These are phyloP conservation scores for Mortierella sp. DNA, from an alignment of 371 early-diverging fungal genomes.

Conservation along the genomic window DNA sequence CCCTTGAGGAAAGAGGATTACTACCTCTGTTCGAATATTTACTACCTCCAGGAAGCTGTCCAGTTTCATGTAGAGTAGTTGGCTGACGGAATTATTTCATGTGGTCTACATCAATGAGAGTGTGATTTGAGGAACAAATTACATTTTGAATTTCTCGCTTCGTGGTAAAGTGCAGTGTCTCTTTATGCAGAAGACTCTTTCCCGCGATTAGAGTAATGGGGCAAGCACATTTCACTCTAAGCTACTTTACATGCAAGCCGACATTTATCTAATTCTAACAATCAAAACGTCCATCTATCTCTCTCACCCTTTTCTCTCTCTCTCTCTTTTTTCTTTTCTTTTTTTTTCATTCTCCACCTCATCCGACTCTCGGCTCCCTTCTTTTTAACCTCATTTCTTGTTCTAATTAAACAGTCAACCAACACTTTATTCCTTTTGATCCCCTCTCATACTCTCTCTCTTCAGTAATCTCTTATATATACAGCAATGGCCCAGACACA, in stretches of 20 bases:
- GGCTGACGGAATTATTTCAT: no score
- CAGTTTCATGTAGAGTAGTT: not conserved
- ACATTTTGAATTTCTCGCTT: constrained; percentile 5
- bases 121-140: no score
- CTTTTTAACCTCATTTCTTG: not conserved
- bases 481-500: constrained; percentile 34
- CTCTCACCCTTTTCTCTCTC: constrained; percentile 2
- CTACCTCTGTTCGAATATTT: no score
- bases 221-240: not conserved
- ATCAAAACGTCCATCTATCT: constrained; percentile 2
- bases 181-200: constrained; percentile 21
- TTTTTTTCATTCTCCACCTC: not conserved
- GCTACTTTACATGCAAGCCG: not conserved
- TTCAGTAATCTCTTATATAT: not conserved
- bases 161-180: constrained; percentile 9
- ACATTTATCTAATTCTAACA: not conserved
- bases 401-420: constrained; percentile 8
- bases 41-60: no score
- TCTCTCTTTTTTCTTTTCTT: not conserved
- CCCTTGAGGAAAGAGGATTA: no score
- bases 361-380: not conserved
- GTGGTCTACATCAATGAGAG: not conserved
- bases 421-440: not conserved
- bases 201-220: constrained; percentile 12
- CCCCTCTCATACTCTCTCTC: not conserved